Evolutionary conservation across 805 yeast genomes (phyloP), one percentile per base, ranked within the genome.

Genomic region (Myxozyma lipomycoides): DNA sequence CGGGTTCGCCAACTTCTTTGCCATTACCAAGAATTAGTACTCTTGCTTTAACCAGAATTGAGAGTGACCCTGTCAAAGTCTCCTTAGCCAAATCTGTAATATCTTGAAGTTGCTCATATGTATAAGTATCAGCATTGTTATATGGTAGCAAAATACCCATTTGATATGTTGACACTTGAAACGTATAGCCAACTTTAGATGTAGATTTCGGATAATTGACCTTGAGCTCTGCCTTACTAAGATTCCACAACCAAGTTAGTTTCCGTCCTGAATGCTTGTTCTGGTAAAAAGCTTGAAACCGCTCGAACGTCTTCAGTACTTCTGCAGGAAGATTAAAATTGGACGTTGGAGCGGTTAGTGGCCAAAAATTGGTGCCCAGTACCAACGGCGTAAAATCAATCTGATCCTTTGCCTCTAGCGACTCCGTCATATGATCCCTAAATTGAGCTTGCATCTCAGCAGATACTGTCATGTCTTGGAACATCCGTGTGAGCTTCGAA

Each of bases 191-290:
- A 21, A 76, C 73, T 63, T 84, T 86, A 43, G 95, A 89, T 3
- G 90, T 84, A 34, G 84, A 82, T 60, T 83, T 83, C 4, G 91
- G 78, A 56, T 89, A 76, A 64, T 87, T 85, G 9, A 95, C 95
- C 68, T 83, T 86, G 50, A 93, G 70, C 67, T 93, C 99, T 53
- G 95, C 93, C 67, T 91, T 84, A 42, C 95, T 87, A 65, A 87
- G 81, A 62, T 88, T 84, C 97, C 97, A 93, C 52, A 91, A 77
- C 99, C 99, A 93, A 64, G 86, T 85, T 61, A 93, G 77, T 58
- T 87, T 82, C 68, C 98, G 78, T 10, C 97, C 97, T 55, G 74
- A 79, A 68, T 91, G 97, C 62, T 84, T 83, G 32, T 75, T 72
- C 39, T 78, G 74, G 67, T 91, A 95, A 52, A 85, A 75, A 37